phyloP scores from a whole-genome alignment of 1,284 basidiomycete genomes.

The Heliocybe sulcata region DNA sequence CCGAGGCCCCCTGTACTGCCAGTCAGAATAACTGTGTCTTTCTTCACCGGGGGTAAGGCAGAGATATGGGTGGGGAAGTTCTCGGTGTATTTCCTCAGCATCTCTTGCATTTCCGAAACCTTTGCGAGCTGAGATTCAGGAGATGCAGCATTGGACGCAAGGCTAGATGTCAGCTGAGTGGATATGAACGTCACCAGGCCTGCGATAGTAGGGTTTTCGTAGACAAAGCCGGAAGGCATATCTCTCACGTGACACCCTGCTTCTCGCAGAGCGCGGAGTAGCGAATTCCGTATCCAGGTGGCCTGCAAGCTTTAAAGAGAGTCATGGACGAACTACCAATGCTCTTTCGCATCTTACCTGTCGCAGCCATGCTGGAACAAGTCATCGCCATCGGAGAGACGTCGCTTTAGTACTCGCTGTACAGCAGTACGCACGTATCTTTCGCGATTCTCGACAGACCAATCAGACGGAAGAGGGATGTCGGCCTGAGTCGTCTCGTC shows the following conservation, averaged over 20 bases:
- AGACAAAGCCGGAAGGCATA: conserved; percentile 25
- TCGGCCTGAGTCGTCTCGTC: conserved; percentile 20
- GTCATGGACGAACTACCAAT: neutral
- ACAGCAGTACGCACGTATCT: conserved; percentile 22
- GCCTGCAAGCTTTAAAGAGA: conserved; percentile 26
- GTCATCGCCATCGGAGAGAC: conserved; percentile 23
- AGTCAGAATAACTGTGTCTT: conserved; percentile 21
- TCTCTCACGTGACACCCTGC: conserved; percentile 14
- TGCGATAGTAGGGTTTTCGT: conserved; percentile 24
- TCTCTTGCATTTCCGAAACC: conserved; percentile 16
- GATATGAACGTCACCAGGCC: conserved; percentile 19
- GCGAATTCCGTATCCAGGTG: conserved; percentile 31
- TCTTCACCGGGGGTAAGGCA: neutral
- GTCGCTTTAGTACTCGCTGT: conserved; percentile 15
- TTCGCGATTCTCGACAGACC: conserved; percentile 16
- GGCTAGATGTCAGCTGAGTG: too few relatives aligned
- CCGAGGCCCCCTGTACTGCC: conserved; percentile 28
- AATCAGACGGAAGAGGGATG: conserved; percentile 18
- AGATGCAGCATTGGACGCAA: conserved; percentile 8
- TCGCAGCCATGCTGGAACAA: conserved; percentile 35
- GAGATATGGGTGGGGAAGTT: conserved; percentile 15
- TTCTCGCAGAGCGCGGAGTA: conserved; percentile 25
- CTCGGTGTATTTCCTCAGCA: conserved; percentile 24
- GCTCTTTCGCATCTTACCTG: conserved; percentile 18
- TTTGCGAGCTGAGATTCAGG: conserved; percentile 6